Base-by-base conservation (phyloP, 2,329 filamentous ascomycete genomes). In the Stemphylium beticola region DNA sequence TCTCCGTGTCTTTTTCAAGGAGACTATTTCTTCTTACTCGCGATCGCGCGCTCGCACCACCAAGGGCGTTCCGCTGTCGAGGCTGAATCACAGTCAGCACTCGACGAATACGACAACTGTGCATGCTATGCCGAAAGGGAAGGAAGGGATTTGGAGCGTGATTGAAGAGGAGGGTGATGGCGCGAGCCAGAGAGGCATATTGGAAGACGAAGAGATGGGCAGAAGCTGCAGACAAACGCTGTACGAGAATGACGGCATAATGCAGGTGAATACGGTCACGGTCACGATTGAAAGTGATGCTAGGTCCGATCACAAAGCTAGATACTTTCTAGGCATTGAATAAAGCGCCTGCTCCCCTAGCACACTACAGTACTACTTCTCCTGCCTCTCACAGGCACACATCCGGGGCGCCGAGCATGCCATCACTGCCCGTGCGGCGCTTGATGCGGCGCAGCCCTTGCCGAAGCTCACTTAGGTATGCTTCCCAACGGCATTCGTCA, bases 1-100 rank as follows among this genome's bases (percentile, higher is more conserved):
- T 2, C 62, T 72, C 2, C 68, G 69, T 24, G 69, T 71, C 7
- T 71, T 71, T 58, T 64, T 72, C 60, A 66, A 66, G n/a, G 61
- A 70, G n/a, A 60, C 58, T 1, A 60, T 65, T 2, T 62, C 57
- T 7, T 55, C 51, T 0, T 41, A 43, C 33, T 38, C 45, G 7
- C 42, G 42, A 22, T 43, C 39, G 31, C 24, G 34, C 7, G 33
- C 20, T n/a, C 24, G 18, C 1, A 32, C 45, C 2, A 47, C 41
- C 6, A 14, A 36, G n/a, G 36, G 33, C 14, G 39, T 55, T 4
- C 55, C 49, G 3, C 10, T 54, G 7, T 50, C 50, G 4, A 36
- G 40, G 10, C 15, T 49, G 18, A 36, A 57, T 17, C 44, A 20
- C 14, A 52, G 34, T 10, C 55, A 52, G 22, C 26, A 43, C 15